These are phyloP conservation scores for bread wheat (Triticum aestivum) DNA, from an alignment of 176 grass and related monocot genomes.

Conservation along the genomic window IWGSC_CS_RefSeq_v2.1 NC_057812.1:163527290-163527789, in stretches of 20 bases:
- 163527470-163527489: no score
- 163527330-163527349: neutral
- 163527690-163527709: neutral
- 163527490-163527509: no score
- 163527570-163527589: neutral
- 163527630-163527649: no score
- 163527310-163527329: neutral
- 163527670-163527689: neutral
- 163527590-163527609: neutral
- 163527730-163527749: neutral
- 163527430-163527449: neutral
- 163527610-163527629: neutral
- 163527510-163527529: no score
- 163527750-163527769: no score
- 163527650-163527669: neutral
- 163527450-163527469: neutral
- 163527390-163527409: neutral
- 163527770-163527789: no score
- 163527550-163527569: neutral
- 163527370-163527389: neutral
- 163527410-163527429: neutral
- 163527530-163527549: neutral
- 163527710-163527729: neutral
- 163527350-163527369: neutral
- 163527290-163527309: neutral